phyloP scores from a whole-genome alignment of 2,329 filamentous ascomycete species.

The Ophiostoma novo-ulmi region DNA sequence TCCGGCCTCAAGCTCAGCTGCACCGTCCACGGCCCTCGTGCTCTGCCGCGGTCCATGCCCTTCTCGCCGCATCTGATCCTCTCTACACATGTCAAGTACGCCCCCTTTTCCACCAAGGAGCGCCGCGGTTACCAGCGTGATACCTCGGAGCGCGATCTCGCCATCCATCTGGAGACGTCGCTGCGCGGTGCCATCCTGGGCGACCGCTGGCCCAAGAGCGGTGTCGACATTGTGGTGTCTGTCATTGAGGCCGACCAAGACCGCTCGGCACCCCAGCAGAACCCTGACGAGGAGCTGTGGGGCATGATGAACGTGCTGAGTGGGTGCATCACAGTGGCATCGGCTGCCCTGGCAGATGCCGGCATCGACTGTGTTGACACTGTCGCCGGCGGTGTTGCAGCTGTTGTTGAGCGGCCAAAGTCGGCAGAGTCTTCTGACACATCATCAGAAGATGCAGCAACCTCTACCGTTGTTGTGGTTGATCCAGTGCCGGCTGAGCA shows the following conservation, averaged over 20 bases:
- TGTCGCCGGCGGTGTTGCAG: conserved; percentile 83
- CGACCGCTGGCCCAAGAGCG: conserved; percentile 96
- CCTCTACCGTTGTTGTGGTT: conserved; percentile 53
- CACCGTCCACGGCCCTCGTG: conserved; percentile 87
- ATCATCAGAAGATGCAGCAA: conserved; percentile 24
- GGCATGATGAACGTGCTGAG: conserved; percentile 87
- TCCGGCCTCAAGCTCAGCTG: conserved; percentile 81
- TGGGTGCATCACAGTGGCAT: conserved; percentile 88
- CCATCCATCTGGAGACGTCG: conserved; percentile 85
- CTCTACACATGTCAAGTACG: conserved; percentile 92
- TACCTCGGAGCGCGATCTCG: conserved; percentile 78
- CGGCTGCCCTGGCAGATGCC: conserved; percentile 87
- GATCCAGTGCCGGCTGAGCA: conserved; percentile 83
- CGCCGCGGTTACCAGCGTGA: conserved; percentile 83
- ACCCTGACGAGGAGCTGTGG: conserved; percentile 60
- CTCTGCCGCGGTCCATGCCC: conserved; percentile 79
- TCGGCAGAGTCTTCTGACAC: conserved; percentile 31
- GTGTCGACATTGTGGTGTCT: conserved; percentile 89
- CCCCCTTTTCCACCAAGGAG: conserved; percentile 81
- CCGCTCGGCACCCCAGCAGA: conserved; percentile 44
- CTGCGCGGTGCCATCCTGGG: conserved; percentile 85
- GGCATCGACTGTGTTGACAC: conserved; percentile 94
- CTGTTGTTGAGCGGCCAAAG: conserved; percentile 46
- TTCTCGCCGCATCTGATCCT: conserved; percentile 92
- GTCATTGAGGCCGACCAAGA: conserved; percentile 92